Evolutionary conservation across 2,329 filamentous ascomycete genomes (phyloP).

Genomic region (Cytospora schulzeri): DNA sequence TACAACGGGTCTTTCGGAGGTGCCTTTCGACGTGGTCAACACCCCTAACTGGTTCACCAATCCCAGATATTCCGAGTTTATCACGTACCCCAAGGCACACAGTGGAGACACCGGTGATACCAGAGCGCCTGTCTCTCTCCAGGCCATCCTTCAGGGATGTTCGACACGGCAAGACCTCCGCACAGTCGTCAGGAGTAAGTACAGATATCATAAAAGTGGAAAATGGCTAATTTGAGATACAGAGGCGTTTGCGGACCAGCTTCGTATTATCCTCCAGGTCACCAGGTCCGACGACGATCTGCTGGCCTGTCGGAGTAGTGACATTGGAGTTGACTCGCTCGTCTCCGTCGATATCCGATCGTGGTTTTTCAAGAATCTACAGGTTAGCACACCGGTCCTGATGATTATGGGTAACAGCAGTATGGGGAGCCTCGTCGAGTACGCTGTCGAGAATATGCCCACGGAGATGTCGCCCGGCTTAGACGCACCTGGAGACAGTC

Average conservation of each 20-base stretch:
- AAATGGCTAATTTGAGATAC: no score
- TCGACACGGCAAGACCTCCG: no score
- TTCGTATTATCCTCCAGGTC: neutral
- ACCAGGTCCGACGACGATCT: constrained; percentile 6
- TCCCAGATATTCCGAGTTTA: no score
- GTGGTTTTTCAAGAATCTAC: constrained; percentile 48
- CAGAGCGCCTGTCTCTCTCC: no score
- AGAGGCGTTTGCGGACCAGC: no score
- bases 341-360: constrained; percentile 39
- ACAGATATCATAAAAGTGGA: no score
- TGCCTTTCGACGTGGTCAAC: neutral
- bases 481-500: no score
- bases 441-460: neutral
- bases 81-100: no score
- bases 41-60: no score
- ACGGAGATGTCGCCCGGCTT: neutral
- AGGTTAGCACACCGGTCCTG: constrained; percentile 46
- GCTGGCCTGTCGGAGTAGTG: neutral
- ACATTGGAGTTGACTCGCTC: constrained; percentile 31
- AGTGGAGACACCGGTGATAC: no score
- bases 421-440: neutral
- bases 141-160: no score
- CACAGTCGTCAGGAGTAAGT: no score
- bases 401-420: constrained; percentile 39
- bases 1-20: neutral